A percentile compares a stretch with the other conserved stretches of the same genome.
Conservation (phyloP, 345 rosid species). For the Gossypium longicalyx region DNA sequence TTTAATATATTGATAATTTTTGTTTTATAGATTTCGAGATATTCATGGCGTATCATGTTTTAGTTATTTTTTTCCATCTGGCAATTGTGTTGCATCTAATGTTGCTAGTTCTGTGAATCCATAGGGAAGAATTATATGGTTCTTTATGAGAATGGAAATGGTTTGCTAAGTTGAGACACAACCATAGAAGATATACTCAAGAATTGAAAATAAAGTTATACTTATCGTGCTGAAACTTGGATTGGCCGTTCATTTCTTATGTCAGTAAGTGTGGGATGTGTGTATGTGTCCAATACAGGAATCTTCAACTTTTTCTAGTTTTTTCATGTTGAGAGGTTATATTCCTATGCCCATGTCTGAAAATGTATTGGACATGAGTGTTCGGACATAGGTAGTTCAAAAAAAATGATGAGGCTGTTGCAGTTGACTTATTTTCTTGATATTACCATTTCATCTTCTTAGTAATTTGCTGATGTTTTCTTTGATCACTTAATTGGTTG, state of each 20-base stretch:
- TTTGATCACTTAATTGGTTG: slow-evolving; percentile 6
- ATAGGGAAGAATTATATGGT: background rate
- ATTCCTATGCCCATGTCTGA: too few species aligned
- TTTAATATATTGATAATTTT: too few species aligned
- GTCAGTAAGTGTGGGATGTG: background rate
- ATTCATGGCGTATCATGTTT: background rate
- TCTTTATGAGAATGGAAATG: background rate
- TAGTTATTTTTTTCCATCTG: background rate
- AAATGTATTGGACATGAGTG: too few species aligned
- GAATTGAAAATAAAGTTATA: background rate
- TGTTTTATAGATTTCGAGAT: too few species aligned
- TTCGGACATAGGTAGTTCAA: too few species aligned
- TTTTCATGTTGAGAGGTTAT: too few species aligned
- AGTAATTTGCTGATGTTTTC: slow-evolving; percentile 14
- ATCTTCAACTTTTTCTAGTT: too few species aligned
- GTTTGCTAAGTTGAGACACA: background rate
- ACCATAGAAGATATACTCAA: background rate
- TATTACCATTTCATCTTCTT: background rate
- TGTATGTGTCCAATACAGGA: background rate
- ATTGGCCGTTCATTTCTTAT: too few species aligned
- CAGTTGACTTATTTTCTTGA: background rate
- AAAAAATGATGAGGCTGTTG: background rate
- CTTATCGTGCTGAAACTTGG: background rate
- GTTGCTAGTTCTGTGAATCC: background rate
- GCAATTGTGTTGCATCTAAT: background rate